These are phyloP conservation scores for Dothistroma pini DNA, from an alignment of 2,329 filamentous ascomycete genomes.

Conservation along the genomic window DNA sequence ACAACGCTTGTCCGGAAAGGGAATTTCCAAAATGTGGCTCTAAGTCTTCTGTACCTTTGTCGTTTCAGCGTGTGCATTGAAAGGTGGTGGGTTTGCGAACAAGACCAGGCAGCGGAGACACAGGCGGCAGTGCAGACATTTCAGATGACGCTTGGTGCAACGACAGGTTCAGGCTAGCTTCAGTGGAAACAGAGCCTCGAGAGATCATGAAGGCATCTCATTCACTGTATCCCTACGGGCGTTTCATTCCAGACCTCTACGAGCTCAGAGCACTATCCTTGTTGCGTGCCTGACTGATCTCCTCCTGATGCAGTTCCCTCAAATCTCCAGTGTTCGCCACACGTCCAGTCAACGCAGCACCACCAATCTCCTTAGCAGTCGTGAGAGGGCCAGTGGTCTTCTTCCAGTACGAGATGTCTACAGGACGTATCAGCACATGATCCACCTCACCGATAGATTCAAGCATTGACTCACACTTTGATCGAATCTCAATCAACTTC, in stretches of 20 bases:
- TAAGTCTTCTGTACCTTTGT: no score
- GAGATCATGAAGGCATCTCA: no score
- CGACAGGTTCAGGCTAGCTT: no score
- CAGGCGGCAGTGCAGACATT: no score
- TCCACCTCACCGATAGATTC: background rate
- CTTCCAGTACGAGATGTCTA: conserved; percentile 37
- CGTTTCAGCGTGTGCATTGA: no score
- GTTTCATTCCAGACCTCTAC: no score
- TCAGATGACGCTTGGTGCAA: no score
- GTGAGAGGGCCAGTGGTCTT: conserved; percentile 29
- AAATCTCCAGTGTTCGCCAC: conserved; percentile 35
- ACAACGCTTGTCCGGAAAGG: background rate
- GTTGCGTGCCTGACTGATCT: conserved; percentile 32
- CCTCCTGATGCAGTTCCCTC: conserved; percentile 33
- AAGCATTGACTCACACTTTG: conserved; percentile 29
- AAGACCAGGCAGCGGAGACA: no score
- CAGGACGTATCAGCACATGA: conserved; percentile 7
- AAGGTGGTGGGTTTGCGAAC: no score
- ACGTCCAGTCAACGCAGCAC: conserved; percentile 31
- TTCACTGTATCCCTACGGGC: no score
- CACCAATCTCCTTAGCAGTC: conserved; percentile 33
- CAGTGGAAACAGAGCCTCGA: no score
- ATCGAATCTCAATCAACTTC: conserved; percentile 40
- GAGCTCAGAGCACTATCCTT: conserved; percentile 28
- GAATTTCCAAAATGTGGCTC: background rate